Evolutionary conservation across 495 filamentous ascomycete species (phyloP), one percentile per base, ranked within the genome.

Genomic region (Penicillium coffeae): DNA sequence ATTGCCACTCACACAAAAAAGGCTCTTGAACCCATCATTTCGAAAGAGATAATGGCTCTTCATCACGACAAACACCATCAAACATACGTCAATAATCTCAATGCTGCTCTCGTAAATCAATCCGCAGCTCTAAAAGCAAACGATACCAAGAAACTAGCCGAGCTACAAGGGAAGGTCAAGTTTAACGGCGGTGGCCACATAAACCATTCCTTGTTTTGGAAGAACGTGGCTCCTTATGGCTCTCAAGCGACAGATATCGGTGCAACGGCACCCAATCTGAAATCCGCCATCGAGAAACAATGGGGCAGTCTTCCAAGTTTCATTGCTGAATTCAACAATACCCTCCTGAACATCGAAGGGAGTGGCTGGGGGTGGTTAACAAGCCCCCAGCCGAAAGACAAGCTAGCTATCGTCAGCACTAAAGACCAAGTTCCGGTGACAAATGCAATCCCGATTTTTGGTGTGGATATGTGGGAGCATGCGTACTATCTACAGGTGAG

Each of bases 401-500:
- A 69, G 42, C 64, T 96, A 39, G 72, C 75, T 49, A 89, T 95
- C 59, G 79, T 76, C 71, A 79, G 87, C 44, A 78, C 89, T 73
- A 80, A 82, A 77, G 84, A 97, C 67, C 93, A 98, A 70, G 93
- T 97, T 61, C 86, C 93, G 0, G 86, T 96, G 18, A 79, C 87
- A 5, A 83, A 81, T 40, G 87, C 83, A 62, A 76, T 80, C 19
- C 89, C 90, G 25, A 59, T 98, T 32, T 76, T 98, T 35, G 93
- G 93, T 0, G 84, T 97, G 48, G 93, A 98, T 78, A 94, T 94
- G 73, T 98, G 93, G 93, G 93, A 98, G 71, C 90, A 92, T 78
- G 81, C 82, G 39, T 90, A 81, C 58, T 87, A 85, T 48, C 54
- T 75, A 20, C 66, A 73, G 60, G 74, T 79, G 55, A 58, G 72